Evolutionary conservation across 768 basidiomycete species (phyloP).

Genomic region (Clathrus columnatus): DNA sequence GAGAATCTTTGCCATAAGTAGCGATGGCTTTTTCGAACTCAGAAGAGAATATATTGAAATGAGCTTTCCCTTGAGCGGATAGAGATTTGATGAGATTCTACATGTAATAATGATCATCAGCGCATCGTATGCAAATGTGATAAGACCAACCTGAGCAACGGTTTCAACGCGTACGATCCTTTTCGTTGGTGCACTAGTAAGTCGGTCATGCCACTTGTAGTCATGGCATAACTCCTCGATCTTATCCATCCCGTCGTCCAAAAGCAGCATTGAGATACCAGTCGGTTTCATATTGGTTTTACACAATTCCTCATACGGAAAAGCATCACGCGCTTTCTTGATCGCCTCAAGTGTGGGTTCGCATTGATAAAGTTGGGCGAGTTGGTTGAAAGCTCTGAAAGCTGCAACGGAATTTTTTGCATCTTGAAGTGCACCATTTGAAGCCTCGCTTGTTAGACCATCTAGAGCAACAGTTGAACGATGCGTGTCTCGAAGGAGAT

Average conservation of each 20-base stretch:
- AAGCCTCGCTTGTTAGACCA: conserved; percentile 57
- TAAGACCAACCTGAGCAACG: conserved; percentile 52
- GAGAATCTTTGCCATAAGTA: conserved; percentile 31
- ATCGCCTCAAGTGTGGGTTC: conserved; percentile 49
- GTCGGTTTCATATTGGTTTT: conserved; percentile 42
- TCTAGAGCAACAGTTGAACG: conserved; percentile 48
- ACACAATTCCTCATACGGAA: conserved; percentile 53
- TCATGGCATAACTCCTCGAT: conserved; percentile 38
- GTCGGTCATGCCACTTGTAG: conserved; percentile 54
- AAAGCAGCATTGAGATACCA: conserved; percentile 56
- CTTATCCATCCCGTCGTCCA: conserved; percentile 64
- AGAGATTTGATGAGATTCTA: conserved; percentile 10
- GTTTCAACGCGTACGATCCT: conserved; percentile 63
- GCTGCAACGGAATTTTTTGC: conserved; percentile 49
- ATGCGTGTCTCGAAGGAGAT: conserved; percentile 42
- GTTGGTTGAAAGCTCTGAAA: conserved; percentile 46
- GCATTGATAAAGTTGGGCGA: conserved; percentile 42
- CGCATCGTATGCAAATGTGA: neutral
- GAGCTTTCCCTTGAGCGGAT: neutral
- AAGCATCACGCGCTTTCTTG: conserved; percentile 34
- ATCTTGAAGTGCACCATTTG: conserved; percentile 44
- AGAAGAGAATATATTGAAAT: neutral
- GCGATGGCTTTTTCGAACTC: conserved; percentile 30
- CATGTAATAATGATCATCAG: neutral
- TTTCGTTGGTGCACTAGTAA: conserved; percentile 42